Base-by-base conservation (phyloP, 2,329 filamentous ascomycete genomes). In the Trichoderma sp. region DNA sequence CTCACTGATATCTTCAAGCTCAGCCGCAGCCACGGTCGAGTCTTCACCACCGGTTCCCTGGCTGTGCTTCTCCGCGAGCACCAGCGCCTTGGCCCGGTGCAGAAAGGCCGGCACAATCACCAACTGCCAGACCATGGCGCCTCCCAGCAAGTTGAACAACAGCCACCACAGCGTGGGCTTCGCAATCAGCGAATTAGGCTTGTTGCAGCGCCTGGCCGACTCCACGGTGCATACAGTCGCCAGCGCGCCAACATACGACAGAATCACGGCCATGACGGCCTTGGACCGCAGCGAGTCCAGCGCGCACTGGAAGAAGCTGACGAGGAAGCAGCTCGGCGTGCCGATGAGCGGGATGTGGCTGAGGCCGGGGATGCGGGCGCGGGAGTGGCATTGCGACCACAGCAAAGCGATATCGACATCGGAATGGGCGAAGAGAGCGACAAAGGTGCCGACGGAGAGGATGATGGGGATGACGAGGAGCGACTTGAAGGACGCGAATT, bases 31-130 rank as follows among this genome's bases (percentile, higher is more conserved):
- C 36, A 43, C 65, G 0, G 47, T 6, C 91, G 88, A 65, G 85
- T 88, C 13, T 83, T 85, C 3, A 79, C 92, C 15, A 77, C 93
- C 17, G 83, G 86, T 28, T 87, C 84, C 7, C 80, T 90, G 17
- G 59, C 32, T 28, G 36, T 62, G 30, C 9, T 74, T 58, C 12
- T 74, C 62, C 5, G 78, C 77, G 4, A 74, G 70, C 13, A 82
- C 76, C 34, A 85, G 79, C 57, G 77, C 76, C 72, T 80, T 80
- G 50, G 83, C 78, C 68, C 83, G 80, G 59, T 82, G 80, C 71
- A 88, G 74, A 76, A 86, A 87, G 4, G 83, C 84, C 8, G 86
- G 86, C 23, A 86, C 79, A 39, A 87, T 84, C 72, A 85, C 80
- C 50, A 87, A 78, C 78, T 87, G 81, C 86, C 85, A 88, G 1